These are phyloP conservation scores for Termitomyces sp. DNA, from an alignment of 768 basidiomycete species.

Conservation along the genomic window DNA sequence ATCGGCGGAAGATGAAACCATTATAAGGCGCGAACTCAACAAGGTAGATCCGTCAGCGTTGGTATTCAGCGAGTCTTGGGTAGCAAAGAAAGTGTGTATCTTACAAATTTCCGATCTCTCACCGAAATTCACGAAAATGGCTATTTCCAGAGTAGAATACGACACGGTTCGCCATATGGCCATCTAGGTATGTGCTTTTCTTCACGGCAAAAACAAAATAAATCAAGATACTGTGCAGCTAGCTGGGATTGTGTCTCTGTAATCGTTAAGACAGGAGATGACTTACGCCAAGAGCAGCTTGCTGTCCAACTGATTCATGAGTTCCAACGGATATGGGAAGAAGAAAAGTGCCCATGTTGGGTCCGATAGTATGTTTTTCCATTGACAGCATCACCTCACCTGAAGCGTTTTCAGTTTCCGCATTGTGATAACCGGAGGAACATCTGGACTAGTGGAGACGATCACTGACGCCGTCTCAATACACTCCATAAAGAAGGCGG, in stretches of 20 bases:
- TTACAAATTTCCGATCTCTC: background rate
- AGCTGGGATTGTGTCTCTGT: conserved; percentile 92
- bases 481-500: conserved; percentile 98
- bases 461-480: conserved; percentile 98
- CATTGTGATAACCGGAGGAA: conserved; percentile 90
- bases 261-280: conserved; percentile 97
- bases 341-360: conserved; percentile 91
- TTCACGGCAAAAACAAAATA: background rate
- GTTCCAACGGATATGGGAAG: conserved; percentile 92
- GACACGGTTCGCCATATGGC: conserved; percentile 91
- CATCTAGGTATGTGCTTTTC: conserved; percentile 63
- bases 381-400: background rate
- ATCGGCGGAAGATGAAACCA: conserved; percentile 85
- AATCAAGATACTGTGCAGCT: conserved; percentile 30
- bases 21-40: conserved; percentile 89
- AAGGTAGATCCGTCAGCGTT: conserved; percentile 95
- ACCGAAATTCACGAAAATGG: background rate
- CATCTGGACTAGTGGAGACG: conserved; percentile 93
- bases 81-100: conserved; percentile 74
- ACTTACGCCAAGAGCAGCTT: conserved; percentile 94
- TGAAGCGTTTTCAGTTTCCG: conserved; percentile 55
- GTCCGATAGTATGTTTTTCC: conserved; percentile 68
- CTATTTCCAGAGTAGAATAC: conserved; percentile 68
- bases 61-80: conserved; percentile 95
- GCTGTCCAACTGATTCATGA: conserved; percentile 93